Conservation (phyloP, 768 basidiomycete species). For the Leucocoprinus birnbaumii region DNA sequence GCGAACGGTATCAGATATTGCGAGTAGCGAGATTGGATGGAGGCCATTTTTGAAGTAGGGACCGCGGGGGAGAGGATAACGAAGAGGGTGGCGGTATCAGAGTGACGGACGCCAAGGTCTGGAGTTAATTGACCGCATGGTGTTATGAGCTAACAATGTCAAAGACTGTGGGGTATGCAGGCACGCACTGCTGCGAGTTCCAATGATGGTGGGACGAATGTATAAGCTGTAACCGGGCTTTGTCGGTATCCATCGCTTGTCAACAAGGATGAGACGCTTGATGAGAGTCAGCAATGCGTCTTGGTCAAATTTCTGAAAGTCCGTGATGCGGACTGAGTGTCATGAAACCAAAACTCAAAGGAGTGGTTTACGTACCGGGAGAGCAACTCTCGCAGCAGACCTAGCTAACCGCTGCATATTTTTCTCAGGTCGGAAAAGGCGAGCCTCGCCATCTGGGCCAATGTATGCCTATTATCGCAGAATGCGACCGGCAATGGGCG, state of each 20-base stretch:
- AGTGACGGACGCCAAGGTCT: conserved; percentile 63
- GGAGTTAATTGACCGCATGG: neutral
- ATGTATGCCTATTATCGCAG: conserved; percentile 38
- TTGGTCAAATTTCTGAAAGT: conserved; percentile 62
- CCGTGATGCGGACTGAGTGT: neutral
- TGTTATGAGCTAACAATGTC: conserved; percentile 34
- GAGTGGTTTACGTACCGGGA: conserved; percentile 48
- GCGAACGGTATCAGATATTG: conserved; percentile 36
- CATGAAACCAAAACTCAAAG: neutral
- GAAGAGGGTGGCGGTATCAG: conserved; percentile 72
- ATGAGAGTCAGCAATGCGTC: conserved; percentile 69
- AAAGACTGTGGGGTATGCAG: conserved; percentile 32
- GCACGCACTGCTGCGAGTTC: conserved; percentile 45
- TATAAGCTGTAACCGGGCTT: conserved; percentile 78
- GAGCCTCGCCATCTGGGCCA: conserved; percentile 66
- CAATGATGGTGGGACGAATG: conserved; percentile 78
- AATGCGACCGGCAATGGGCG: neutral
- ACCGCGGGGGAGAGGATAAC: conserved; percentile 66
- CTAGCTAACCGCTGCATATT: conserved; percentile 82
- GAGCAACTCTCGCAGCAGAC: conserved; percentile 67
- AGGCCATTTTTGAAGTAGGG: conserved; percentile 74
- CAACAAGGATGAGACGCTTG: conserved; percentile 66
- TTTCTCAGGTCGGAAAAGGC: conserved; percentile 78
- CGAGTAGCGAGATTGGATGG: conserved; percentile 46
- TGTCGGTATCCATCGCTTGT: conserved; percentile 84